These are phyloP conservation scores for Crithidia brevicula DNA, from an alignment of 208 protist species.

Conservation along the genomic window DNA sequence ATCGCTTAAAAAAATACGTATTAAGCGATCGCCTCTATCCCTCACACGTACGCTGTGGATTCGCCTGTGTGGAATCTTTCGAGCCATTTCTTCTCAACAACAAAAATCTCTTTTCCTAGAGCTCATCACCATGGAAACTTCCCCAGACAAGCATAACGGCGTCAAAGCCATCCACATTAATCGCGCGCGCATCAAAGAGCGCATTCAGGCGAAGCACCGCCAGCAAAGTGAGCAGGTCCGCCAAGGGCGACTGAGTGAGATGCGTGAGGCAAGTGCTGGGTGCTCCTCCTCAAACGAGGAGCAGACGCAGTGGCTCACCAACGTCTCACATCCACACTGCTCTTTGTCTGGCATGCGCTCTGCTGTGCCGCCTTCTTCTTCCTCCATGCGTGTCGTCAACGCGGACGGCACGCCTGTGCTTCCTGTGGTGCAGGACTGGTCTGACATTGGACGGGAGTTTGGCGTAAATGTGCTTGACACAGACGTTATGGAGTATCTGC, in stretches of 20 bases:
- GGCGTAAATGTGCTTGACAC: constrained; percentile 56
- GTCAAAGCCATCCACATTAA: constrained; percentile 60
- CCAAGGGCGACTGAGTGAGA: constrained; percentile 21
- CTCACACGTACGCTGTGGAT: no score
- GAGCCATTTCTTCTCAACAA: no score
- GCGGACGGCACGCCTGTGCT: constrained; percentile 4
- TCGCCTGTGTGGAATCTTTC: no score
- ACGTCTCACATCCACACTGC: neutral
- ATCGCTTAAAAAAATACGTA: no score
- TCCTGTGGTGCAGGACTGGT: constrained; percentile 42
- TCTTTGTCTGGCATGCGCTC: neutral
- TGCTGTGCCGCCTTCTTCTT: no score
- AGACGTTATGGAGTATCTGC: constrained; percentile 60
- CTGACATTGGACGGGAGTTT: constrained; percentile 57
- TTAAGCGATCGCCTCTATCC: no score
- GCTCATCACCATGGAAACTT: constrained; percentile 1
- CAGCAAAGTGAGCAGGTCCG: constrained; percentile 28
- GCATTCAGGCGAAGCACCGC: constrained; percentile 55
- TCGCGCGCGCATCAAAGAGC: constrained; percentile 57
- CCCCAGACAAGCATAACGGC: constrained; percentile 18
- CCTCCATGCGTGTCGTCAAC: neutral
- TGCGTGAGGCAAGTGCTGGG: constrained; percentile 4
- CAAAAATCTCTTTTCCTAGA: no score
- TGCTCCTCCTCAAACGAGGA: neutral
- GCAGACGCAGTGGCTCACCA: neutral